Conservation (phyloP, 202 grass and related monocot genomes). For the Brachypodium distachyon region DNA sequence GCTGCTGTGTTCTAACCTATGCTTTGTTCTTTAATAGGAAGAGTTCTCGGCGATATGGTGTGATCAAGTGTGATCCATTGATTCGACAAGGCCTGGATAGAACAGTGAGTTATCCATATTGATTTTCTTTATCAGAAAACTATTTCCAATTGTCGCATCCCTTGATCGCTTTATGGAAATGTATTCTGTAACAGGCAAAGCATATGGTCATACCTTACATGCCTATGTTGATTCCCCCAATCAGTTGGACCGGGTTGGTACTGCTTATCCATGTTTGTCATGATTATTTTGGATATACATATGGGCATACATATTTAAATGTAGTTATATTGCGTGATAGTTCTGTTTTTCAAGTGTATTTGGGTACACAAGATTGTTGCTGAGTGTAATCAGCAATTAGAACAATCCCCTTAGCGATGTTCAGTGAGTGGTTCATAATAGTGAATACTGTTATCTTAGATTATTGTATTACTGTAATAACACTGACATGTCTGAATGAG, state of each 20-base stretch:
- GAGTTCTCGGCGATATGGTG: slow-evolving; percentile 57
- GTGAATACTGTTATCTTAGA: background rate
- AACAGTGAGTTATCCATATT: slow-evolving; percentile 59
- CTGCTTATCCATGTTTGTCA: background rate
- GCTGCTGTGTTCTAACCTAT: slow-evolving; percentile 1
- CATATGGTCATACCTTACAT: slow-evolving; percentile 96
- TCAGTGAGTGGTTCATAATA: slow-evolving; percentile 7
- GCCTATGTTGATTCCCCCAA: slow-evolving; percentile 95
- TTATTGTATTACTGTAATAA: slow-evolving; percentile 2
- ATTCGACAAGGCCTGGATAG: slow-evolving; percentile 82
- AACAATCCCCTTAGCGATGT: background rate
- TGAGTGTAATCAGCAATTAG: background rate
- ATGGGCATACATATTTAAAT: background rate
- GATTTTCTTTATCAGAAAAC: slow-evolving; percentile 7
- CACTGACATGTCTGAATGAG: background rate
- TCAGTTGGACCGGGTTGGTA: slow-evolving; percentile 76
- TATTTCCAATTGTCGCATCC: slow-evolving; percentile 22
- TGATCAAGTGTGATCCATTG: slow-evolving; percentile 92
- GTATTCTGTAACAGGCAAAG: slow-evolving; percentile 67
- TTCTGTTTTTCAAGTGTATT: background rate
- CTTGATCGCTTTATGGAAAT: slow-evolving; percentile 10
- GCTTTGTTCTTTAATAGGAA: slow-evolving; percentile 44
- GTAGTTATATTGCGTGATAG: background rate
- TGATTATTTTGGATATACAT: background rate
- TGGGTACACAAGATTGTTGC: background rate